These are phyloP conservation scores for Fusarium haematococcum DNA, from an alignment of 2,329 filamentous ascomycete species.

Conservation along the genomic window DNA sequence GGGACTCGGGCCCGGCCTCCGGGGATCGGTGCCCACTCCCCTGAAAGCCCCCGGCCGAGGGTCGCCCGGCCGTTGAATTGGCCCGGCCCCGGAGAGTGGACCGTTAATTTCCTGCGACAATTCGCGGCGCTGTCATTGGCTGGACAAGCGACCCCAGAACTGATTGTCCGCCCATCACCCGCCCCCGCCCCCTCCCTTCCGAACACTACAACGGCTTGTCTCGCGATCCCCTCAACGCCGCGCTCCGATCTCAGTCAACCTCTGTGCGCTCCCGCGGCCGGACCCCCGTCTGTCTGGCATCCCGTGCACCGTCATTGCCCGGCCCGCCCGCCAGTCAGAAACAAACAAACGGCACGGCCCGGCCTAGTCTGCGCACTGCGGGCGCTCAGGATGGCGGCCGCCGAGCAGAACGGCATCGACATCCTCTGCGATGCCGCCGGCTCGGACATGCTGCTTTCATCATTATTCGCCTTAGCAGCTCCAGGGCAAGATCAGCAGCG, in stretches of 20 bases:
- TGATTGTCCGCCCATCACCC: slow-evolving; percentile 23
- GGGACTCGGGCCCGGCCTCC: slow-evolving; percentile 12
- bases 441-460: slow-evolving; percentile 44
- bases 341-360: slow-evolving; percentile 19
- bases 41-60: not conserved
- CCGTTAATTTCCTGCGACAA: not conserved
- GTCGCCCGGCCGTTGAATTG: slow-evolving; percentile 16
- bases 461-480: slow-evolving; percentile 41
- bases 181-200: slow-evolving; percentile 35
- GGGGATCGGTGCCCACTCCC: not conserved
- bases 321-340: slow-evolving; percentile 1
- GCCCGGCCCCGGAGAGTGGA: not conserved
- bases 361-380: slow-evolving; percentile 12
- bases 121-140: slow-evolving; percentile 27
- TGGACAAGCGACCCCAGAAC: slow-evolving; percentile 17
- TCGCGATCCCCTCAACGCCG: slow-evolving; percentile 27
- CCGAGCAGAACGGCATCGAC: slow-evolving; percentile 45
- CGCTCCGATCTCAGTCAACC: not conserved
- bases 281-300: slow-evolving; percentile 9
- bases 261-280: slow-evolving; percentile 10
- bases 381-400: slow-evolving; percentile 37
- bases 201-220: slow-evolving; percentile 31
- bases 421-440: slow-evolving; percentile 45
- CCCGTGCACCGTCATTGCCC: not conserved
- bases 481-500: slow-evolving; percentile 37